phyloP scores from a whole-genome alignment of 129 eudicot genomes.

The Helianthus tuberosus region DNA sequence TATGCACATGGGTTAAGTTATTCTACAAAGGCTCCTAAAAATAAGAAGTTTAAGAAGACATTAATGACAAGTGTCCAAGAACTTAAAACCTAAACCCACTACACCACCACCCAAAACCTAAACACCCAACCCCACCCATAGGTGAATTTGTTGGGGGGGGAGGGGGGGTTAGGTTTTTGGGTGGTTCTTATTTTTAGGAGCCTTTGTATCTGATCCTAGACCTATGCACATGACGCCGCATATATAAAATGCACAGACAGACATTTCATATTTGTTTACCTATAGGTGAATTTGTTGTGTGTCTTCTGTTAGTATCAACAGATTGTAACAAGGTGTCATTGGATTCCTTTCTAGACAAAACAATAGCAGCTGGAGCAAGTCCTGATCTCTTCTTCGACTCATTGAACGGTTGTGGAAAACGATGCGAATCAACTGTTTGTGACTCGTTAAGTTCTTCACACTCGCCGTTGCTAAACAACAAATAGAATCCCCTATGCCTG shows the following conservation, averaged over 20 bases:
- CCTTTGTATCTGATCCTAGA: no score
- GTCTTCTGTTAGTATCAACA: slow-evolving; percentile 56
- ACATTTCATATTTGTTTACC: slow-evolving; percentile 13
- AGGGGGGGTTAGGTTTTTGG: no score
- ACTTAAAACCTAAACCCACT: no score
- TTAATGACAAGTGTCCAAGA: no score
- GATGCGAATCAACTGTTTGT: slow-evolving; percentile 88
- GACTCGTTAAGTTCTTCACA: slow-evolving; percentile 80
- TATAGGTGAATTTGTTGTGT: slow-evolving; percentile 55
- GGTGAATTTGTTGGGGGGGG: no score
- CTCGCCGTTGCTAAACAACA: slow-evolving; percentile 78
- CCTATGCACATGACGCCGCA: neutral
- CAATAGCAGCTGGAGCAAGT: slow-evolving; percentile 94
- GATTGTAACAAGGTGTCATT: slow-evolving; percentile 57
- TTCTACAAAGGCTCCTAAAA: no score
- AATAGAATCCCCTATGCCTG: slow-evolving; percentile 90
- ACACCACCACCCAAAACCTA: no score
- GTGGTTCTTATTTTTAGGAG: no score
- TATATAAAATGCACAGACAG: neutral
- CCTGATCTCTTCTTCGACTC: slow-evolving; percentile 66
- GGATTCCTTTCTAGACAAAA: slow-evolving; percentile 70
- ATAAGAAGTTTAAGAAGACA: no score
- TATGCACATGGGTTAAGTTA: no score
- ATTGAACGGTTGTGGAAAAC: slow-evolving; percentile 80
- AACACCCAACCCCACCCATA: no score